Evolutionary conservation across 1,284 basidiomycete genomes (phyloP).

Genomic region (Tylopilus sp.): DNA sequence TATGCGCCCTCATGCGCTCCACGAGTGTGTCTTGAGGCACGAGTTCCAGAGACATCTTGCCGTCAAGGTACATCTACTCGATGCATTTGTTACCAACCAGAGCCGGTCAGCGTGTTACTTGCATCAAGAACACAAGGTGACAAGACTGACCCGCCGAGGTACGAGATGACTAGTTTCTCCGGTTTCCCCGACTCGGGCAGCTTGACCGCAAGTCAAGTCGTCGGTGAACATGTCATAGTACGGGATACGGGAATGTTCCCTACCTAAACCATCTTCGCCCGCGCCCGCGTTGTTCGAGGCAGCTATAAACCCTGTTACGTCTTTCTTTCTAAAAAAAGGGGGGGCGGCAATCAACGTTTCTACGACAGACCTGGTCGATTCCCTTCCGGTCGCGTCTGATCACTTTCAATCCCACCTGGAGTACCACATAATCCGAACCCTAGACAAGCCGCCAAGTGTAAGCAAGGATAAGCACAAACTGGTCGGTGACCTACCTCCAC

Average conservation of each 20-base stretch:
- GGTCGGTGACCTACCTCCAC: slow-evolving; percentile 61
- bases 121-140: not conserved
- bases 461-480: not conserved
- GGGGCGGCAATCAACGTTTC: slow-evolving; percentile 83
- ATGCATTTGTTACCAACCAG: slow-evolving; percentile 65
- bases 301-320: slow-evolving; percentile 69
- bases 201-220: slow-evolving; percentile 48
- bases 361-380: slow-evolving; percentile 19
- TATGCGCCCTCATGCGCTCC: slow-evolving; percentile 86
- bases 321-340: slow-evolving; percentile 60
- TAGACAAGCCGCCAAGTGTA: slow-evolving; percentile 28
- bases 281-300: slow-evolving; percentile 88
- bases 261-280: slow-evolving; percentile 74
- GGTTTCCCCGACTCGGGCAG: slow-evolving; percentile 74
- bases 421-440: slow-evolving; percentile 76
- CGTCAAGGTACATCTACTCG: slow-evolving; percentile 71
- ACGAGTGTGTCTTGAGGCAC: slow-evolving; percentile 89
- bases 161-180: slow-evolving; percentile 81
- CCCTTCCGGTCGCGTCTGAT: not conserved
- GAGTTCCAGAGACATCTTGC: slow-evolving; percentile 80
- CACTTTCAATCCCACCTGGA: slow-evolving; percentile 46
- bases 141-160: slow-evolving; percentile 67
- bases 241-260: slow-evolving; percentile 16
- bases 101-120: not conserved
- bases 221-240: not conserved